phyloP scores from a whole-genome alignment of 192 early-diverging fungal genomes.

The Coemansia nantahalensis region DNA sequence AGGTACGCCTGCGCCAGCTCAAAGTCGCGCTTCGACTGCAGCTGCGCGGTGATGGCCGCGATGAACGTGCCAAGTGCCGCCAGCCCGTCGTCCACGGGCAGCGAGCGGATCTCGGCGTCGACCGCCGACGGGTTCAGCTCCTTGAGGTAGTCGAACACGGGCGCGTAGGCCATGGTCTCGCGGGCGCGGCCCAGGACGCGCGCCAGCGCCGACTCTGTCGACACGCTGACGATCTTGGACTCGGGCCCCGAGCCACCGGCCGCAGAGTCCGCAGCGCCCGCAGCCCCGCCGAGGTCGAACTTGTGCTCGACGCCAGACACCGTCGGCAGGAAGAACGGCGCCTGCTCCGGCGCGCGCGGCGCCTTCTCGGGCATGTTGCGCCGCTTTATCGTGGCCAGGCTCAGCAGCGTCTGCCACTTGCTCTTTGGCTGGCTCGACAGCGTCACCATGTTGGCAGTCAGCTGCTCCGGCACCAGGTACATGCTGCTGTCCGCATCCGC shows the following conservation, averaged over 20 bases:
- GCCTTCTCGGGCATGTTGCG: conserved; percentile 88
- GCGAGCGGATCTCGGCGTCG: conserved; percentile 81
- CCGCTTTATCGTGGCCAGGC: conserved; percentile 86
- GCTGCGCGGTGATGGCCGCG: conserved; percentile 58
- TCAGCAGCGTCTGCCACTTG: conserved; percentile 90
- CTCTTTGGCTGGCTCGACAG: conserved; percentile 77
- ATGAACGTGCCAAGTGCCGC: conserved; percentile 65
- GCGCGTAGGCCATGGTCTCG: conserved; percentile 54
- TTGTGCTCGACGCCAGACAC: conserved; percentile 67
- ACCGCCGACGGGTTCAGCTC: conserved; percentile 77
- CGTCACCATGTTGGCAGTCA: conserved; percentile 83
- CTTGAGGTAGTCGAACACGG: conserved; percentile 70
- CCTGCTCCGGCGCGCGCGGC: conserved; percentile 85
- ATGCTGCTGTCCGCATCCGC: conserved; percentile 3
- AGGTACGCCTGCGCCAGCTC: conserved; percentile 82
- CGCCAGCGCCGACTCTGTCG: conserved; percentile 5
- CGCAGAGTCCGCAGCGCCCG: not conserved
- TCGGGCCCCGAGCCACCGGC: conserved; percentile 48
- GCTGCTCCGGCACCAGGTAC: conserved; percentile 54
- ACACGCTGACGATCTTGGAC: conserved; percentile 15
- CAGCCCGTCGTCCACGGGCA: conserved; percentile 66
- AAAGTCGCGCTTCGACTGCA: conserved; percentile 74
- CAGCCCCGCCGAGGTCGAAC: conserved; percentile 56
- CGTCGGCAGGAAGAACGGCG: conserved; percentile 93
- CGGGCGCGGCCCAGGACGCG: conserved; percentile 47